Evolutionary conservation across 1,284 basidiomycete species (phyloP), one percentile per base, ranked within the genome.

Genomic region (Austroboletus niveus): DNA sequence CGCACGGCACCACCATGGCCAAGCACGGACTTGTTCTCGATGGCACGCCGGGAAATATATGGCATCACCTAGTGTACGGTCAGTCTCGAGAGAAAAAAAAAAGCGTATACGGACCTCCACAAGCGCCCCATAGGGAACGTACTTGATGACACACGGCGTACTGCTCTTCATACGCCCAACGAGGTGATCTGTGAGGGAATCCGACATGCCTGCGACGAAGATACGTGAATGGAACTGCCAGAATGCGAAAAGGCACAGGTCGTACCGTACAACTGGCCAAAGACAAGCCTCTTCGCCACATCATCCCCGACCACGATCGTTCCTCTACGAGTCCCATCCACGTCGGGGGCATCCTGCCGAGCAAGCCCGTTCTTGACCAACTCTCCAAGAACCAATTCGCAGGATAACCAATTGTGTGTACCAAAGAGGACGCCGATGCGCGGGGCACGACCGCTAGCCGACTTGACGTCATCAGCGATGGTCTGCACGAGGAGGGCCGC

Each of bases 211-310:
- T 90, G 46, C n/a, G 45, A 22, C 36, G 31, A 39, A 41, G 29
- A 8, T 22, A 45, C n/a, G 42, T 51, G n/a, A 55, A 40, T 36
- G 11, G 4, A 11, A 17, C 24, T 3, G 20, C 10, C 5, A 2
- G 8, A 35, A 34, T 6, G 29, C 38, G 35, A 17, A 38, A 10
- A 17, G 24, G 29, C 20, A 24, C 41, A 24, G 42, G 72, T 24
- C 81, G 51, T 60, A 87, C 93, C 94, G 62, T 88, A 94, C 17
- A 97, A 72, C 72, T 97, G 94, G 2, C 83, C 93, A 57, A 96
- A 76, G 34, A 84, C 77, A 34, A 95, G 71, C 54, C 89, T 74
- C 60, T 89, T 86, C 9, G 78, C 73, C 2, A 84, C 80, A n/a
- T 74, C 76, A n/a, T 78, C 75, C 22, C 70, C 63, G 30, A 87